phyloP scores from a whole-genome alignment of 768 basidiomycete species.

The Lactarius quietus region DNA sequence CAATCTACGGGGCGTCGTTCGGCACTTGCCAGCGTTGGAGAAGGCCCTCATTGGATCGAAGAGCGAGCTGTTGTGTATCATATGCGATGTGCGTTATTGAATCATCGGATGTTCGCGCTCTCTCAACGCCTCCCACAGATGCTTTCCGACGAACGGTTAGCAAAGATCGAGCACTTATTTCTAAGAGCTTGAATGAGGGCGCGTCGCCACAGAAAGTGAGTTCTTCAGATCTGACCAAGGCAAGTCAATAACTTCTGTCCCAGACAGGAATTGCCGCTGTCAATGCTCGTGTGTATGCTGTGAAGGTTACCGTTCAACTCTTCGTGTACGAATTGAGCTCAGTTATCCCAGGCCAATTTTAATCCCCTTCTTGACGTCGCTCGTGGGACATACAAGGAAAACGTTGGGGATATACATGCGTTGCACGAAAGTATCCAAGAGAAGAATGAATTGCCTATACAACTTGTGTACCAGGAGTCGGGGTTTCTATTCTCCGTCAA shows the following conservation, averaged over 20 bases:
- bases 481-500: constrained; percentile 73
- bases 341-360: constrained; percentile 54
- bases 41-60: constrained; percentile 56
- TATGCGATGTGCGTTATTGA: constrained; percentile 48
- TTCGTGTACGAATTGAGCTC: neutral
- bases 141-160: constrained; percentile 69
- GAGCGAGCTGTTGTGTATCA: constrained; percentile 58
- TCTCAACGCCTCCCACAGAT: constrained; percentile 42
- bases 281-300: constrained; percentile 85
- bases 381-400: constrained; percentile 91
- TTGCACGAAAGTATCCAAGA: constrained; percentile 58
- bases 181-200: constrained; percentile 70
- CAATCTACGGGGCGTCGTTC: constrained; percentile 67
- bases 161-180: constrained; percentile 57
- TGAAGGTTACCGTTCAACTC: constrained; percentile 47
- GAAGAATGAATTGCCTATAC: constrained; percentile 59
- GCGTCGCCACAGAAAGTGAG: constrained; percentile 54
- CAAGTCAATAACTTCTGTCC: neutral
- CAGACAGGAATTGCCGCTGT: constrained; percentile 71
- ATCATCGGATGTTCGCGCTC: neutral
- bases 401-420: constrained; percentile 80
- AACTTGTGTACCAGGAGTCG: constrained; percentile 64
- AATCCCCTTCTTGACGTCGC: constrained; percentile 91
- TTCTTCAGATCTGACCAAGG: neutral
- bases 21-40: constrained; percentile 58